phyloP scores from a whole-genome alignment of 2,329 filamentous ascomycete species.

The Penicillium sp. region DNA sequence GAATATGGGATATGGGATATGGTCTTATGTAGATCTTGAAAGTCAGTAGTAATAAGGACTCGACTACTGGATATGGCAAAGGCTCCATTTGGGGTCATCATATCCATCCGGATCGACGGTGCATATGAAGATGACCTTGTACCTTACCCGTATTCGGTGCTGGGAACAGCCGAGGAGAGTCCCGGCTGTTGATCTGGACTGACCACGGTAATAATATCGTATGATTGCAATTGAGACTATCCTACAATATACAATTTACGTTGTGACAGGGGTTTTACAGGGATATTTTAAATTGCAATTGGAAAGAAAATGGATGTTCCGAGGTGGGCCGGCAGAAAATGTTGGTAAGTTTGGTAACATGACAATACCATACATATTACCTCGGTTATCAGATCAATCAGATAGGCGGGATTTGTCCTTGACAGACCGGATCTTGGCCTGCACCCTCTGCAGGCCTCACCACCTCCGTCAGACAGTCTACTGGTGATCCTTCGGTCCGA shows the following conservation, averaged over 20 bases:
- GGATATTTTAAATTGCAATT: not conserved
- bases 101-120: conserved; percentile 18
- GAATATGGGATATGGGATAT: not conserved
- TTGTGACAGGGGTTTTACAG: not conserved
- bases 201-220: not conserved
- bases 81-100: conserved; percentile 6
- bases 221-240: not conserved
- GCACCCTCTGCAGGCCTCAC: too few species aligned
- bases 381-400: conserved; percentile 12
- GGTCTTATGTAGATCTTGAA: not conserved
- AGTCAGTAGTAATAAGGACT: conserved; percentile 6
- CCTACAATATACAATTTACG: not conserved
- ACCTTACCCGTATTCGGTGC: not conserved
- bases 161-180: conserved; percentile 1
- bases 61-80: conserved; percentile 9
- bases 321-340: not conserved
- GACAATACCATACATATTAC: not conserved
- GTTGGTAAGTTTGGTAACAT: not conserved
- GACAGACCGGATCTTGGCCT: too few species aligned
- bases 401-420: conserved; percentile 1
- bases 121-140: conserved; percentile 9
- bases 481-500: too few species aligned
- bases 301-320: not conserved
- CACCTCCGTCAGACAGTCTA: too few species aligned
- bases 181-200: not conserved